Percentiles rank a stretch among this genome's conserved stretches.
phyloP scores from a whole-genome alignment of 2,329 filamentous ascomycete species.

The Cordyceps farinosa region DNA sequence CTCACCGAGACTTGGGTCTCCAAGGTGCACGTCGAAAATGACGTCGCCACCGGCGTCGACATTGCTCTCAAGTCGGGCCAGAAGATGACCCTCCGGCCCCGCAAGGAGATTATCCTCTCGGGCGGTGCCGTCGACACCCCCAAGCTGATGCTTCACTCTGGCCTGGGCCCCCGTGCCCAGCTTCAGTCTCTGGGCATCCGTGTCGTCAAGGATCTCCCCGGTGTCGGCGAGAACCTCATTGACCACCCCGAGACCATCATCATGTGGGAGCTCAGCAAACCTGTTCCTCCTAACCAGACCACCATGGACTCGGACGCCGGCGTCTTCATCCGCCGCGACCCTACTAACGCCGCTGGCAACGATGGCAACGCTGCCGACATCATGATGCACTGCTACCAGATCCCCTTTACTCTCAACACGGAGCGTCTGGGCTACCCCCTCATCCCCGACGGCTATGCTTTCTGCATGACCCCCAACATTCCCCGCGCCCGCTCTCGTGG shows the following conservation, averaged over 20 bases:
- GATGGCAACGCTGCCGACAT: constrained; percentile 78
- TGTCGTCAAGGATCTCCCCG: constrained; percentile 55
- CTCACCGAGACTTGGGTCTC: constrained; percentile 86
- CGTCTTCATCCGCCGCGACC: constrained; percentile 79
- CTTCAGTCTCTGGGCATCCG: constrained; percentile 51
- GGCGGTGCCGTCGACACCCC: constrained; percentile 81
- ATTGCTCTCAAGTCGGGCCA: constrained; percentile 56
- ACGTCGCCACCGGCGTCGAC: constrained; percentile 70
- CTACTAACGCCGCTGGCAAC: constrained; percentile 59
- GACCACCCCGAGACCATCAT: constrained; percentile 60
- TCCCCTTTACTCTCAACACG: constrained; percentile 87
- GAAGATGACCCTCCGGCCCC: constrained; percentile 56
- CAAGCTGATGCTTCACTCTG: constrained; percentile 58
- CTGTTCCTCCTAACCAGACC: constrained; percentile 72
- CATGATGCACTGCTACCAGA: constrained; percentile 98
- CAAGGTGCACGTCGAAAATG: constrained; percentile 68
- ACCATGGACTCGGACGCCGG: constrained; percentile 90
- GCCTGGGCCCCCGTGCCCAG: constrained; percentile 53
- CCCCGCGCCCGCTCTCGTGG: constrained; percentile 76
- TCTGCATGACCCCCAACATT: constrained; percentile 93
- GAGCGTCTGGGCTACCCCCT: constrained; percentile 67
- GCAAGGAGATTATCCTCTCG: constrained; percentile 73
- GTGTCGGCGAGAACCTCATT: constrained; percentile 58
- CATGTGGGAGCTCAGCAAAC: constrained; percentile 75
- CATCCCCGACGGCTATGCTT: constrained; percentile 68